phyloP scores from a whole-genome alignment of 2,329 filamentous ascomycete genomes.

The Phialemoniopsis sp. region DNA sequence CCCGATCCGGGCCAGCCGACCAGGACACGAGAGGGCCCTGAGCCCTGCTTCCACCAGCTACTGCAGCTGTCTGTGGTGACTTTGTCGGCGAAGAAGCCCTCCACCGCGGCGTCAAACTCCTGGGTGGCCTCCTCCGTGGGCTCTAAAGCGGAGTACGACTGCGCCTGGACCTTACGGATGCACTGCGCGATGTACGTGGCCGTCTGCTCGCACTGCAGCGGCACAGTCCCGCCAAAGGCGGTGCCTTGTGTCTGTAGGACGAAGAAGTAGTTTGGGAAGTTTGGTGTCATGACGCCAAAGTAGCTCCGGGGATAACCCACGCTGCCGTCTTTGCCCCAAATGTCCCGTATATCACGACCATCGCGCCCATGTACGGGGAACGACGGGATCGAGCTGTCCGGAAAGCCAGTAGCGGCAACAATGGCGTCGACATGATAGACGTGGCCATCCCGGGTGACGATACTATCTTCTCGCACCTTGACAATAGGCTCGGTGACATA shows the following conservation, averaged over 20 bases:
- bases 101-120: conserved; percentile 11
- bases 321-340: conserved; percentile 4
- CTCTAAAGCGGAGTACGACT: conserved; percentile 8
- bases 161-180: conserved; percentile 11
- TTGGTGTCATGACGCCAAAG: conserved; percentile 1
- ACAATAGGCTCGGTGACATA: conserved; percentile 22
- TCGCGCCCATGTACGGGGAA: background rate
- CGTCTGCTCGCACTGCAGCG: conserved; percentile 10
- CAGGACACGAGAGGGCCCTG: conserved; percentile 1
- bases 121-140: conserved; percentile 8
- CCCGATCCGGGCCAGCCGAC: conserved; percentile 11
- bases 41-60: conserved; percentile 10
- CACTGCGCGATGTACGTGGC: conserved; percentile 10
- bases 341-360: background rate
- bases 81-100: conserved; percentile 8
- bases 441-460: conserved; percentile 17
- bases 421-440: conserved; percentile 23
- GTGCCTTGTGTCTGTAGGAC: too few species aligned
- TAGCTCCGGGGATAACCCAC: conserved; percentile 1
- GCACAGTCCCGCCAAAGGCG: conserved; percentile 10
- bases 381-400: too few species aligned
- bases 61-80: conserved; percentile 8
- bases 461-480: conserved; percentile 21
- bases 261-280: conserved; percentile 4
- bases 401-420: conserved; percentile 21